phyloP scores from a whole-genome alignment of 2,329 filamentous ascomycete species.

The Clarireedia sp. region DNA sequence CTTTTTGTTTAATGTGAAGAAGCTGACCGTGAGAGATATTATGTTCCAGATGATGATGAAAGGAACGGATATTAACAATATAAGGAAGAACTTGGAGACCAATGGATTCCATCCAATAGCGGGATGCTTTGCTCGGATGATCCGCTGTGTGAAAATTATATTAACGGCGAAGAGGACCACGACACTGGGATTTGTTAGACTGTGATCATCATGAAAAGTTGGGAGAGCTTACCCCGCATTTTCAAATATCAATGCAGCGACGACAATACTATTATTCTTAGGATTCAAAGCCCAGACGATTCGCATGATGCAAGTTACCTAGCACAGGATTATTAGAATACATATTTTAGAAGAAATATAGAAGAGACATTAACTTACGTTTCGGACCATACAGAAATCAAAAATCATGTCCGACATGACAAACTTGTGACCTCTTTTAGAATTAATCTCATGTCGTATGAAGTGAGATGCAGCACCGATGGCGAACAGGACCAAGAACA shows the following conservation, averaged over 20 bases:
- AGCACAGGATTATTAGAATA: background rate
- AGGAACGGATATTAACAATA: conserved; percentile 49
- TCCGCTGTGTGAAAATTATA: conserved; percentile 64
- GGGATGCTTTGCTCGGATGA: conserved; percentile 66
- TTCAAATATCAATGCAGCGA: conserved; percentile 16
- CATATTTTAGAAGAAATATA: no score
- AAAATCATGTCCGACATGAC: conserved; percentile 49
- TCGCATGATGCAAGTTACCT: conserved; percentile 36
- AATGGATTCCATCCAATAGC: conserved; percentile 58
- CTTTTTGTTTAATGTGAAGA: conserved; percentile 52
- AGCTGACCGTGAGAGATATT: conserved; percentile 50
- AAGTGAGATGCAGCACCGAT: conserved; percentile 47
- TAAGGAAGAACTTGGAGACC: conserved; percentile 44
- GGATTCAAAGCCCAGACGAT: conserved; percentile 50
- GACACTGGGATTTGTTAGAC: conserved; percentile 33
- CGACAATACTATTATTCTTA: background rate
- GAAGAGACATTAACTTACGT: conserved; percentile 19
- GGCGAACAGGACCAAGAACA: conserved; percentile 54
- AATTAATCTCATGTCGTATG: conserved; percentile 39
- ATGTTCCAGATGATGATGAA: conserved; percentile 59
- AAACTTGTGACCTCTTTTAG: conserved; percentile 44
- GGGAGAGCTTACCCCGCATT: background rate
- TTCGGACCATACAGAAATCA: conserved; percentile 49
- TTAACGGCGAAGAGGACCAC: conserved; percentile 71
- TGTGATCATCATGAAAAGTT: background rate